Base-by-base conservation (phyloP, 306 rosid species). In the Fragaria nilgerrensis region DNA sequence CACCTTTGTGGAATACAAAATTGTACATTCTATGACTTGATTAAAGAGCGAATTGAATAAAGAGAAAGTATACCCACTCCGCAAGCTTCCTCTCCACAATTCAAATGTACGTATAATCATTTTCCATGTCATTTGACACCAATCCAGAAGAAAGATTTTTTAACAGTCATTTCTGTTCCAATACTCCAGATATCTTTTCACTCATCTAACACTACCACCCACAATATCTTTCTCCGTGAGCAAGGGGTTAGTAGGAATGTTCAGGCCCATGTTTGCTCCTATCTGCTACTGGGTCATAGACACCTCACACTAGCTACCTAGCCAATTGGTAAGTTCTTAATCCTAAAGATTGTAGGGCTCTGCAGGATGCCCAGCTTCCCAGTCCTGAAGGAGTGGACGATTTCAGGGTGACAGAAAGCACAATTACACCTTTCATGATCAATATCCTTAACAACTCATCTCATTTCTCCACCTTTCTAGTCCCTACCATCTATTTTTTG, bases 101-200 rank as follows among this genome's bases (percentile, higher is more conserved):
- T 71, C 22, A 56, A 61, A 23, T 61, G 36, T 59, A 55, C n/a
- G 5, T 53, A 29, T 29, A 45, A 71, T 72, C 29, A 71, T 11
- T 50, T 45, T 10, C 41, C 59, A 70, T 70, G 61, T 29, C 47
- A 45, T 29, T 70, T 70, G 61, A 70, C 48, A 70, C 48, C 23
- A 70, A 25, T 49, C 55, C 53, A 44, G 37, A 70, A 45, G 14
- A 70, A 69, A 27, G 27, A 47, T 17, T 17, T 9, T 9, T 49
- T 49, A 3, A 16, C 2, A 71, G 27, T 2, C 23, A 19, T 20
- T 68, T 32, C 53, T 41, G n/a, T 50, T 72, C 45, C 47, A 25
- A 50, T 49, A 10, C 45, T 49, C 62, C 19, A 8, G 47, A 43
- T 43, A 43, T 19, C 62, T 19, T 32, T 49, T 29, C 12, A 14